These are phyloP conservation scores for Oehlia diaphana DNA, from an alignment of 192 early-diverging fungal species.

Conservation along the genomic window DNA sequence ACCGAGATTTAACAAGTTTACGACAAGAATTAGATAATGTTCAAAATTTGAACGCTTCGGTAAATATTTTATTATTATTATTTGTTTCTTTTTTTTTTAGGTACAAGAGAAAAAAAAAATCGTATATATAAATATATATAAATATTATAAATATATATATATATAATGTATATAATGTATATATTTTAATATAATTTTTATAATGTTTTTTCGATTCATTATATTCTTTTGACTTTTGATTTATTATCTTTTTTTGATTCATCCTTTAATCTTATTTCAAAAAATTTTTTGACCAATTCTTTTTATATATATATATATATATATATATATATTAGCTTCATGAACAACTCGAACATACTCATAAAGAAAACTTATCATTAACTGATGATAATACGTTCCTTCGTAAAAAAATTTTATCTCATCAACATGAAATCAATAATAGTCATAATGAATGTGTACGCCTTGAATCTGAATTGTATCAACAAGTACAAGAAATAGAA, in stretches of 20 bases:
- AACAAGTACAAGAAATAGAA: slow-evolving; percentile 25
- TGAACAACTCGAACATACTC: slow-evolving; percentile 24
- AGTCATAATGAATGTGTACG: slow-evolving; percentile 23
- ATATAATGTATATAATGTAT: too few relatives aligned
- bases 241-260: too few relatives aligned
- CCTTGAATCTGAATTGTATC: slow-evolving; percentile 28
- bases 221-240: too few relatives aligned
- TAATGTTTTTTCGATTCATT: too few relatives aligned
- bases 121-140: not conserved
- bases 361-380: slow-evolving; percentile 14
- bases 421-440: slow-evolving; percentile 18
- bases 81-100: not conserved
- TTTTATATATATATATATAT: too few relatives aligned
- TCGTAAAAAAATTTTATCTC: slow-evolving; percentile 17
- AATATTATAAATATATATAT: too few relatives aligned
- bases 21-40: not conserved
- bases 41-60: slow-evolving; percentile 8
- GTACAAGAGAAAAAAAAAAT: not conserved
- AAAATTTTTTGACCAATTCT: not conserved
- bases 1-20: not conserved
- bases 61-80: not conserved
- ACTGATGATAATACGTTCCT: slow-evolving; percentile 19
- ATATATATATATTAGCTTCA: slow-evolving; percentile 1
- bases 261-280: too few relatives aligned
- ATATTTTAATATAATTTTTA: too few relatives aligned